A percentile compares a stretch with the other conserved stretches of the same genome.
Evolutionary conservation across 2,329 filamentous ascomycete genomes (phyloP).

Genomic region (Fusarium kyushuense): DNA sequence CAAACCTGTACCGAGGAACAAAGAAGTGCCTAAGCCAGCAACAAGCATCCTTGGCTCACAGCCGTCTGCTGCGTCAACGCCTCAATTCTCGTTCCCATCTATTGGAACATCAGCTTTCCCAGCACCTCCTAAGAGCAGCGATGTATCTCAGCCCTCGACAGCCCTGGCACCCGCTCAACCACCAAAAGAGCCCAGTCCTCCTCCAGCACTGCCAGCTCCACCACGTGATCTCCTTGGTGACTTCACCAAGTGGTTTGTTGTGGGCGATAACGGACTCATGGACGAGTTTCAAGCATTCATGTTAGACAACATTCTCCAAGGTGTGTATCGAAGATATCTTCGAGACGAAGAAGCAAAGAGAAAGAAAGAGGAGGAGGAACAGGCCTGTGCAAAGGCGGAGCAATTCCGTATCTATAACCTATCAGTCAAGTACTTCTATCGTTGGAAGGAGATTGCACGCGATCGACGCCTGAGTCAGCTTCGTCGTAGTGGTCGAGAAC

Average conservation of each 20-base stretch:
- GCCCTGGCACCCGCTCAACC: slow-evolving; percentile 7
- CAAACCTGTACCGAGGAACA: background rate
- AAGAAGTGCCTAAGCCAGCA: slow-evolving; percentile 16
- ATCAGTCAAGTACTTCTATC: slow-evolving; percentile 67
- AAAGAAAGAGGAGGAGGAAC: slow-evolving; percentile 62
- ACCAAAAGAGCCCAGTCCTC: slow-evolving; percentile 12
- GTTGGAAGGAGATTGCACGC: slow-evolving; percentile 64
- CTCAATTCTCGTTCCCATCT: slow-evolving; percentile 30
- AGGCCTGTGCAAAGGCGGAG: slow-evolving; percentile 60
- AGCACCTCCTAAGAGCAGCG: background rate
- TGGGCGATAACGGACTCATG: slow-evolving; percentile 65
- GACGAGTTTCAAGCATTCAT: slow-evolving; percentile 62
- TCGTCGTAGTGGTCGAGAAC: slow-evolving; percentile 64
- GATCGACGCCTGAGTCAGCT: slow-evolving; percentile 63
- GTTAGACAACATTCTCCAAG: slow-evolving; percentile 59
- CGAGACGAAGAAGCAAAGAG: slow-evolving; percentile 57
- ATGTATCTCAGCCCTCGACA: slow-evolving; percentile 11
- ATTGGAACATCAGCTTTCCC: slow-evolving; percentile 11
- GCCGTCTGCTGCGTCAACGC: background rate
- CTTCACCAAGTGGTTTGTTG: slow-evolving; percentile 67
- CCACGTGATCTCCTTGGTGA: slow-evolving; percentile 60
- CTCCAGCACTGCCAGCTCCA: slow-evolving; percentile 31
- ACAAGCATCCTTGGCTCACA: slow-evolving; percentile 6
- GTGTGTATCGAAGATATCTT: slow-evolving; percentile 57
- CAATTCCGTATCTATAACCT: slow-evolving; percentile 64